A percentile compares a stretch with the other conserved stretches of the same genome.
Evolutionary conservation across 495 filamentous ascomycete genomes (phyloP).

Genomic region (Paragyromitra xinjiangensis): DNA sequence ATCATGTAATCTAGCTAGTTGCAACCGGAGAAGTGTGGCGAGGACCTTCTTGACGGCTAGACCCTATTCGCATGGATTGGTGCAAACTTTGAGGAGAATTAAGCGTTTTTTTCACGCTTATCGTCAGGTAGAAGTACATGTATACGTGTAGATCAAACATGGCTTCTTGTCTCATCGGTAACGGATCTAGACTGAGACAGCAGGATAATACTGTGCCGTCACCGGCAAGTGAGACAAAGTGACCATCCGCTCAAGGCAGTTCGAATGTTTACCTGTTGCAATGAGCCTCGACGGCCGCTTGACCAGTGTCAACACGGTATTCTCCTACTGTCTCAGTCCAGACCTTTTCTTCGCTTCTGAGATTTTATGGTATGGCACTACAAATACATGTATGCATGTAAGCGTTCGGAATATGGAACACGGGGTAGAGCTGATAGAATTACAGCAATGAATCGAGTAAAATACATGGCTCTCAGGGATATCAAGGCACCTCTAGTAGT

Average conservation of each 20-base stretch:
- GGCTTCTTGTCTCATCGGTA: no score
- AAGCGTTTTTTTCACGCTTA: no score
- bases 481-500: not conserved
- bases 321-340: not conserved
- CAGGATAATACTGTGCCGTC: not conserved
- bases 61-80: no score
- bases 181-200: no score
- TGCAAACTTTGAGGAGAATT: no score
- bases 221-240: not conserved
- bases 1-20: no score
- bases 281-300: not conserved
- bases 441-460: not conserved
- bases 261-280: not conserved
- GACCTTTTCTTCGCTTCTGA: not conserved
- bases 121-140: no score
- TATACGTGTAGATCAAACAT: no score
- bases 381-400: no score
- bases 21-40: no score
- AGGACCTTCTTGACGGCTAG: no score
- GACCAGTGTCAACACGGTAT: not conserved
- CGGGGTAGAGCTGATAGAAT: not conserved
- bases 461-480: slow-evolving; percentile 17
- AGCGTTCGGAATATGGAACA: no score
- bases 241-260: not conserved
- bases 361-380: not conserved